These are phyloP conservation scores for Arthrobotrys sphaeroides DNA, from an alignment of 2,329 filamentous ascomycete genomes.

Conservation along the genomic window DNA sequence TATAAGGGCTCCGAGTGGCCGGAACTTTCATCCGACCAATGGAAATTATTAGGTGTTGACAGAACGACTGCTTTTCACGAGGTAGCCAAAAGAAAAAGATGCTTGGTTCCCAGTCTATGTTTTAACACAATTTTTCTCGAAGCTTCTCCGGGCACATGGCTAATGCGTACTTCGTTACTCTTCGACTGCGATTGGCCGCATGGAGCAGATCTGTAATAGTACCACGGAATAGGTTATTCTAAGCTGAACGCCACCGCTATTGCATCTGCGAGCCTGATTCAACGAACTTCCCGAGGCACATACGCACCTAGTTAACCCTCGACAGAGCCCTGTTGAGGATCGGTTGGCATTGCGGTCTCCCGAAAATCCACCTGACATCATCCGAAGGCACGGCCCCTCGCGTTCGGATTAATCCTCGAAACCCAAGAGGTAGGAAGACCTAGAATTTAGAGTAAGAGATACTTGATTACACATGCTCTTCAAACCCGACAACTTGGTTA, in stretches of 20 bases:
- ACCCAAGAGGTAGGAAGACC: not conserved
- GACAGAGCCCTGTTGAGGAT: not conserved
- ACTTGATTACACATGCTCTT: not conserved
- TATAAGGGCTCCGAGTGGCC: slow-evolving; percentile 32
- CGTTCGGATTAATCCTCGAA: not conserved
- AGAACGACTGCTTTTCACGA: slow-evolving; percentile 9
- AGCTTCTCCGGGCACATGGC: slow-evolving; percentile 17
- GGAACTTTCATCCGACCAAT: slow-evolving; percentile 50
- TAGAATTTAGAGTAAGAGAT: not conserved
- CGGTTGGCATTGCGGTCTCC: not conserved
- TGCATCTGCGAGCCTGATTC: slow-evolving; percentile 35
- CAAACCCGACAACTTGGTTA: not conserved
- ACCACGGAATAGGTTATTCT: slow-evolving; percentile 20
- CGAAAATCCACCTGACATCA: slow-evolving; percentile 3
- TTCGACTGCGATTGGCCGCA: slow-evolving; percentile 34
- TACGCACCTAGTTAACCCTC: slow-evolving; percentile 6
- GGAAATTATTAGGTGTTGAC: slow-evolving; percentile 37
- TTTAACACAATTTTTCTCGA: slow-evolving; percentile 23
- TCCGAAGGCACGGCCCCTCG: not conserved
- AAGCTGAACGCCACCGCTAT: slow-evolving; percentile 24
- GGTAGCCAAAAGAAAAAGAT: slow-evolving; percentile 15
- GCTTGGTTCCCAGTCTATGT: slow-evolving; percentile 8
- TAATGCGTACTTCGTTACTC: slow-evolving; percentile 13
- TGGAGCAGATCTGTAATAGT: not conserved
- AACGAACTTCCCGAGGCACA: slow-evolving; percentile 31